Evolutionary conservation across 148 eudicot species (phyloP).

Genomic region (Camellia japonica): DNA sequence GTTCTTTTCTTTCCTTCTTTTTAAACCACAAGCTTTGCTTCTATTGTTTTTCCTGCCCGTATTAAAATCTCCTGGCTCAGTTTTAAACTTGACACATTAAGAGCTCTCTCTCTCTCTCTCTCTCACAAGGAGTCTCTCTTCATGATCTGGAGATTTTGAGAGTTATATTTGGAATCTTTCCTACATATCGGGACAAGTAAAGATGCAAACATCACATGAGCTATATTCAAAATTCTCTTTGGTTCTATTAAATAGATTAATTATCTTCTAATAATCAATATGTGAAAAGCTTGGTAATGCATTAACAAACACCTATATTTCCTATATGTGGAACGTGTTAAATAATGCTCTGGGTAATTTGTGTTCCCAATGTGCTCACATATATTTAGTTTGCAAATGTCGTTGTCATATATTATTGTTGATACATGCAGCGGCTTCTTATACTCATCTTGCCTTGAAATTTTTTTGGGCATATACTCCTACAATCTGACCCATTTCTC

Average conservation of each 20-base stretch:
- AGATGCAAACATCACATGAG: neutral
- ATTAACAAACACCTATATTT: neutral
- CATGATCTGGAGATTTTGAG: conserved; percentile 86
- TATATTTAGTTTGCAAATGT: neutral
- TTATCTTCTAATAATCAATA: no score
- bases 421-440: neutral
- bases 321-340: neutral
- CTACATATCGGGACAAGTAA: conserved; percentile 96
- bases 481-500: conserved; percentile 19
- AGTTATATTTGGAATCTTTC: conserved; percentile 91
- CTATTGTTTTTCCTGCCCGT: neutral
- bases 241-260: neutral
- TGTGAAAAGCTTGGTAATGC: neutral
- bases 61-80: neutral
- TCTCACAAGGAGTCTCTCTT: conserved; percentile 64
- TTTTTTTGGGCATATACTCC: conserved; percentile 6
- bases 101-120: conserved; percentile 2
- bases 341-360: neutral
- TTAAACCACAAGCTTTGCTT: conserved; percentile 4
- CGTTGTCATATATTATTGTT: neutral
- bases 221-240: neutral
- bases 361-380: neutral
- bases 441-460: conserved; percentile 10
- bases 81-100: neutral
- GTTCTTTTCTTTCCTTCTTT: neutral